Base-by-base conservation (phyloP, 768 basidiomycete genomes). In the Pleurotus djamor region DNA sequence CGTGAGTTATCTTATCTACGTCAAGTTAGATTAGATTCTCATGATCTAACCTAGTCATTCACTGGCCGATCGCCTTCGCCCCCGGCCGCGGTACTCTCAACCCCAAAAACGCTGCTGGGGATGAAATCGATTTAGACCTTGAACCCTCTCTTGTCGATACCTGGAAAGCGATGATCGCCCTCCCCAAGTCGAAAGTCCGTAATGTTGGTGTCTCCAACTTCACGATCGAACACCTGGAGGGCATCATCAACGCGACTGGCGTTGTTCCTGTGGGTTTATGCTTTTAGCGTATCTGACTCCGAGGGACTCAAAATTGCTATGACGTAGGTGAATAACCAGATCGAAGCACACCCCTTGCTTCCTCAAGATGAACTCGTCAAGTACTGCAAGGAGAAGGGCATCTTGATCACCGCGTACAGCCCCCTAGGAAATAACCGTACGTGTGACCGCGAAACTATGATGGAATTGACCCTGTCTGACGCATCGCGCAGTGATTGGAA, bases 141-240 rank as follows among this genome's bases (percentile, higher is more conserved):
- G 67, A 83, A 55, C 82, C 83, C 1, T 79, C 80, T 10, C 74
- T 93, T n/a, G 83, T 84, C 34, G 90, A 92, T 10, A 94, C 92
- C 37, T 93, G 92, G 91, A 87, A 84, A 65, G 90, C 89, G 12
- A 80, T 94, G 84, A 79, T 91, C 63, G 78, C 77, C 43, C 82
- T 94, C 9, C 83, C 79, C 12, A 83, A 86, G 68, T 83, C 84
- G 60, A 94, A 94, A 80, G 89, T 85, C 59, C 36, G 56, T 64
- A n/a, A 13, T 17, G 45, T 95, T 63, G 93, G 92, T 58, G 91
- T 96, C 4, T 91, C 88, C 65, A 95, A 95, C 82, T 92, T 92
- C 73, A 84, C 81, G 14, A 72, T 87, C 57, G 76, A 78, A 44
- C 79, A 89, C 49, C 70, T 95, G 58, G 74, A 90, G 68, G 87